Percentiles rank a stretch among this genome's conserved stretches.
Evolutionary conservation across 495 filamentous ascomycete species (phyloP).

Genomic region (Hyaloscypha finlandica): DNA sequence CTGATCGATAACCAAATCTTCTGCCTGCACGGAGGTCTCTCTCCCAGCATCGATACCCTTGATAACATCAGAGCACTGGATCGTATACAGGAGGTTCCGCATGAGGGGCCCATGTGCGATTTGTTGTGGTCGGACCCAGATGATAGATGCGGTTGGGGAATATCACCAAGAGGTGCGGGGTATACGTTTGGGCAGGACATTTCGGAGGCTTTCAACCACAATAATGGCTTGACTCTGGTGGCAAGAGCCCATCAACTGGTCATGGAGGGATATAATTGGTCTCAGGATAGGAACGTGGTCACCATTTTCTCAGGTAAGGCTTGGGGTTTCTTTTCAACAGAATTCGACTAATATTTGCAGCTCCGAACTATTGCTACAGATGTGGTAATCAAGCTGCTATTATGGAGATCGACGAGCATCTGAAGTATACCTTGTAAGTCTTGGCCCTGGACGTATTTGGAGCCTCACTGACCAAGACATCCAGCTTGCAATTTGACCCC

Average conservation of each 20-base stretch:
- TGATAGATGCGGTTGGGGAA: slow-evolving; percentile 98
- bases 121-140: slow-evolving; percentile 97
- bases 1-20: slow-evolving; percentile 99
- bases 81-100: slow-evolving; percentile 96
- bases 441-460: background rate
- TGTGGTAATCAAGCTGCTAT: slow-evolving; percentile 99
- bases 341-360: slow-evolving; percentile 55
- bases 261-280: slow-evolving; percentile 99
- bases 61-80: slow-evolving; percentile 97
- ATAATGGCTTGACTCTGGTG: slow-evolving; percentile 96
- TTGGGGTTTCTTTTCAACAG: background rate
- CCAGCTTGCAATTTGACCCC: slow-evolving; percentile 97
- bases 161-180: slow-evolving; percentile 92
- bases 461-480: slow-evolving; percentile 14
- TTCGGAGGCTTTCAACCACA: slow-evolving; percentile 99
- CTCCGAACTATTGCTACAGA: slow-evolving; percentile 98
- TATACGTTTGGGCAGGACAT: slow-evolving; percentile 99
- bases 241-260: slow-evolving; percentile 98
- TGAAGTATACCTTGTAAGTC: slow-evolving; percentile 99
- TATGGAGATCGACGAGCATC: slow-evolving; percentile 99
- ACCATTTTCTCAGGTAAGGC: slow-evolving; percentile 82
- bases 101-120: slow-evolving; percentile 99
- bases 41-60: slow-evolving; percentile 94
- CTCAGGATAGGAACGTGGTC: slow-evolving; percentile 93
- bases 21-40: slow-evolving; percentile 96